phyloP scores from a whole-genome alignment of 2,329 filamentous ascomycete genomes.

The Ceratocystis cubensis region DNA sequence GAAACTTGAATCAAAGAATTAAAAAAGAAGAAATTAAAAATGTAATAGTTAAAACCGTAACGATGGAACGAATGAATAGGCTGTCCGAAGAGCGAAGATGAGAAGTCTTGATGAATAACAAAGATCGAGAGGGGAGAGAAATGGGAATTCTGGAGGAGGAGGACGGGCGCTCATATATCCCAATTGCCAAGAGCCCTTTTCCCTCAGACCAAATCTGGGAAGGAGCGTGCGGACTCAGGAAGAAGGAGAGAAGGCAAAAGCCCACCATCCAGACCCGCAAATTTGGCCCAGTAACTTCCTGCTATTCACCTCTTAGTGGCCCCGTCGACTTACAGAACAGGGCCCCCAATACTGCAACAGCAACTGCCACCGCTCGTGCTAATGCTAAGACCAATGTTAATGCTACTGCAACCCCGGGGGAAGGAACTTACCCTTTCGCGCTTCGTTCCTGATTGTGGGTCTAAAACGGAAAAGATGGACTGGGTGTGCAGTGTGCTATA shows the following conservation, averaged over 20 bases:
- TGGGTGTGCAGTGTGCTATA: background rate
- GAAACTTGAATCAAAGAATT: constrained; percentile 1
- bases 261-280: background rate
- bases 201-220: background rate
- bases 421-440: background rate
- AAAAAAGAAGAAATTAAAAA: constrained; percentile 7
- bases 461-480: background rate
- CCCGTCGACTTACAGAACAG: background rate
- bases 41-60: constrained; percentile 3
- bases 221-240: background rate
- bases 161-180: constrained; percentile 5
- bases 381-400: constrained; percentile 1
- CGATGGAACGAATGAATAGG: constrained; percentile 1
- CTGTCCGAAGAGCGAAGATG: background rate
- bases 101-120: background rate
- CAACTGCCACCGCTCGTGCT: constrained; percentile 3
- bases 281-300: background rate
- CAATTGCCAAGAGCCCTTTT: background rate
- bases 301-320: background rate
- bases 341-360: background rate
- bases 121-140: background rate
- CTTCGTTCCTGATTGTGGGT: constrained; percentile 4
- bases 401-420: constrained; percentile 2
- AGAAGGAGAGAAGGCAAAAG: background rate
- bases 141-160: background rate